Evolutionary conservation across 2,329 filamentous ascomycete genomes (phyloP), one percentile per base, ranked within the genome.

Genomic region (Curvularia sp.): DNA sequence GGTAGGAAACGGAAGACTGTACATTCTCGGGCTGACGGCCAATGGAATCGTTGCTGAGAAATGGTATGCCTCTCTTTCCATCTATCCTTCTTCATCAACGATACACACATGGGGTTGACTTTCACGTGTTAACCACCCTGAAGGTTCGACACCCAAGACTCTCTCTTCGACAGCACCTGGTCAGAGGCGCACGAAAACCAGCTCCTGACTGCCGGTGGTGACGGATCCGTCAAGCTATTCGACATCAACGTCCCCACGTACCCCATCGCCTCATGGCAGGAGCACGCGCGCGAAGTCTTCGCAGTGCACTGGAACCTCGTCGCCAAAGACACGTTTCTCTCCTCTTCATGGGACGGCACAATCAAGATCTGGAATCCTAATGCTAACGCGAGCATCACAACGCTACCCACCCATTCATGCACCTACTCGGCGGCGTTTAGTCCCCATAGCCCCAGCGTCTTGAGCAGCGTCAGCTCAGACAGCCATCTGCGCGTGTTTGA

Each of bases 111-210:
- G 4, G 12, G 8, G 12, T 20, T 6, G 2, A 15, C 53, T 51
- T 53, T 61, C 64, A 60, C 58, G 64, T 54, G 50, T 57, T 61
- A 20, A 58, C 20, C 31, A 1, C 3, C n/a, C 18, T 15, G 22
- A 41, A 94, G 91, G 74, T 99, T 94, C 81, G 94, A 97, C 73
- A 99, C 95, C 10, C 96, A 98, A 81, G 95, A 99, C 78, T 91
- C 93, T 44, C 89, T 98, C 64, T 99, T 96, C 79, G 95, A 99
- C 79, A 84, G 95, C 53, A 86, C 93, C 26, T 98, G 95, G 93
- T 97, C 93, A 18, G 95, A 99, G 81, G 87, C 92, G 67, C 93
- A 99, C 81, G 94, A 97, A 81, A 96, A 95, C 78, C 95, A 99
- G 80, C 82, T 97, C 51, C 85, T 96, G 20, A 89, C 90, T 1